phyloP scores from a whole-genome alignment of 495 filamentous ascomycete species.

The Tetracladium setigerum region DNA sequence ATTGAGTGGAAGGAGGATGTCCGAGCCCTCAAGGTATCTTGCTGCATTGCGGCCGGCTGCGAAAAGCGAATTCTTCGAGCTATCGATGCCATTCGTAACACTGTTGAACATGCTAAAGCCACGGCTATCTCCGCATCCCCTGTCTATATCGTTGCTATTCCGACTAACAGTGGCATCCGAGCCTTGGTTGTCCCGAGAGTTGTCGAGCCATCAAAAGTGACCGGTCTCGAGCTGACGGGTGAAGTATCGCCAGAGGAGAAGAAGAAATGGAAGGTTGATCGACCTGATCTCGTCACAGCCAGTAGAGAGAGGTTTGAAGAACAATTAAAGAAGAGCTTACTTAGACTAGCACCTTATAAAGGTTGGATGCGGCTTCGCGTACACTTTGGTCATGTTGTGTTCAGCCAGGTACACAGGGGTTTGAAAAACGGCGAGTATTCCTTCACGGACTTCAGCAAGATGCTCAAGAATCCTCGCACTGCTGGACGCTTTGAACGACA shows the following conservation, averaged over 20 bases:
- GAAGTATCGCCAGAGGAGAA: not conserved
- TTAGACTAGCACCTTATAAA: constrained; percentile 19
- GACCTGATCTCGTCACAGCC: not conserved
- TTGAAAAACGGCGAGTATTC: constrained; percentile 28
- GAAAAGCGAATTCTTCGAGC: constrained; percentile 25
- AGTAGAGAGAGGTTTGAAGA: constrained; percentile 12
- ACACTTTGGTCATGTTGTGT: constrained; percentile 42
- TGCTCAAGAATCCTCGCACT: constrained; percentile 30
- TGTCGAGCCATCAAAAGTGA: not conserved
- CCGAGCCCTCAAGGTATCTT: constrained; percentile 27
- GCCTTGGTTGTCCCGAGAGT: constrained; percentile 2
- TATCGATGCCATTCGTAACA: constrained; percentile 26
- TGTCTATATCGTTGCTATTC: constrained; percentile 35
- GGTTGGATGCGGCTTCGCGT: constrained; percentile 45
- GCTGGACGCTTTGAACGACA: constrained; percentile 25
- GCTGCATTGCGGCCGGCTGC: constrained; percentile 11
- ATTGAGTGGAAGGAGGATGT: constrained; percentile 27
- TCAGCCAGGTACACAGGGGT: constrained; percentile 5
- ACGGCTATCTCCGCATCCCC: constrained; percentile 25
- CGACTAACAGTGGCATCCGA: constrained; percentile 10
- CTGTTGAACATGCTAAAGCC: constrained; percentile 28
- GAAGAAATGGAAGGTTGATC: constrained; percentile 4
- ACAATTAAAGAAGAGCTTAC: constrained; percentile 16
- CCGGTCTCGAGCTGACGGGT: constrained; percentile 4
- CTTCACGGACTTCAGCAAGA: constrained; percentile 41